These are phyloP conservation scores for Stephanocyclus meneghinianus DNA, from an alignment of 352 stramenopile species.

Conservation along the genomic window DNA sequence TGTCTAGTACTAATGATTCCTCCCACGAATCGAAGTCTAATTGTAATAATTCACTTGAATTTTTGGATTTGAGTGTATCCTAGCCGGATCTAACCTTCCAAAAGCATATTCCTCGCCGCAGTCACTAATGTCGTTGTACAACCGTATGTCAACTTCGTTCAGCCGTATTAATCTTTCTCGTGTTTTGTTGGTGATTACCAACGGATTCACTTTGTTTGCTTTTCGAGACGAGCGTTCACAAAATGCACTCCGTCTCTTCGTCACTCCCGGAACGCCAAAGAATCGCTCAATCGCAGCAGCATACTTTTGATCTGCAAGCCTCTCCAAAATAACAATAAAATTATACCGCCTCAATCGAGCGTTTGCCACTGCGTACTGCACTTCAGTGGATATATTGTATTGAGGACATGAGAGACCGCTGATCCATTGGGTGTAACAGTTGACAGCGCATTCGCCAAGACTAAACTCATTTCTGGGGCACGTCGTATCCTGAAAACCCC, in stretches of 20 bases:
- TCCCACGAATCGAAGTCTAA: background rate
- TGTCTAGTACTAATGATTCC: too few species aligned
- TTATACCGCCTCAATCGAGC: slow-evolving; percentile 42
- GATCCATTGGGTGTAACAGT: slow-evolving; percentile 56
- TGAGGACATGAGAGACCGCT: slow-evolving; percentile 30
- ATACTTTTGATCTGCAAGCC: slow-evolving; percentile 42
- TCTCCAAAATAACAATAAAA: slow-evolving; percentile 45
- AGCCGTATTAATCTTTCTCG: slow-evolving; percentile 9
- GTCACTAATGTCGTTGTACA: slow-evolving; percentile 29
- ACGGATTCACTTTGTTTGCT: slow-evolving; percentile 20
- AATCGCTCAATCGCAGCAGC: slow-evolving; percentile 38
- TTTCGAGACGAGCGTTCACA: slow-evolving; percentile 28
- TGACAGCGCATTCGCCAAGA: slow-evolving; percentile 36
- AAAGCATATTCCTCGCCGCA: slow-evolving; percentile 10
- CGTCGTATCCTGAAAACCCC: slow-evolving; percentile 6
- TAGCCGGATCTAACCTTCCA: background rate
- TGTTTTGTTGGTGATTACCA: slow-evolving; percentile 24
- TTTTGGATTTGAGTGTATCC: background rate
- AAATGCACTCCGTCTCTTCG: slow-evolving; percentile 1
- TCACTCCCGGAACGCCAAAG: slow-evolving; percentile 38
- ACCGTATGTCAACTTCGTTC: slow-evolving; percentile 29
- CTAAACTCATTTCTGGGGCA: slow-evolving; percentile 6
- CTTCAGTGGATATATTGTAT: slow-evolving; percentile 11
- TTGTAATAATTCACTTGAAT: background rate
- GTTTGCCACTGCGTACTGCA: slow-evolving; percentile 35